A percentile compares a stretch with the other conserved stretches of the same genome.
phyloP scores from a whole-genome alignment of 2,329 filamentous ascomycete genomes.

The Colletotrichum somersetense region DNA sequence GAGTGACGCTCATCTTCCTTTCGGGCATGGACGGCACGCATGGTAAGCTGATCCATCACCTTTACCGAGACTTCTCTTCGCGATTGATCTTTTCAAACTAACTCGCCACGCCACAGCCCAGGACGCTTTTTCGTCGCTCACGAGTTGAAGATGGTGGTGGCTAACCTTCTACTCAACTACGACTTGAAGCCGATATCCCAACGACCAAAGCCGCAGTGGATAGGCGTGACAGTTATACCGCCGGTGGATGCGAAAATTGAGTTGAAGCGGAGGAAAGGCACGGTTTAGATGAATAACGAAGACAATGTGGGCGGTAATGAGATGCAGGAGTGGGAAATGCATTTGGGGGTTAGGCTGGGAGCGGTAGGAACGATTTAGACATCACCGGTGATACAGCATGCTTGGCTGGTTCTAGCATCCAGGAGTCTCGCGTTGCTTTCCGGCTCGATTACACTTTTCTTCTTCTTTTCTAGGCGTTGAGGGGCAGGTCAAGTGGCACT shows the following conservation, averaged over 20 bases:
- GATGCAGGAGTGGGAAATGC: not conserved
- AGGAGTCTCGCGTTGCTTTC: no score
- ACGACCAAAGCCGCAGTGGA: conserved; percentile 57
- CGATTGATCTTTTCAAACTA: not conserved
- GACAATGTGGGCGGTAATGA: not conserved
- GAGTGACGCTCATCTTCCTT: conserved; percentile 62
- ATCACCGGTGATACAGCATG: not conserved
- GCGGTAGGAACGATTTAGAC: not conserved
- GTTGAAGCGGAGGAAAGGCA: conserved; percentile 45
- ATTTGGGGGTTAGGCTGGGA: not conserved
- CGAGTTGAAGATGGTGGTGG: conserved; percentile 67
- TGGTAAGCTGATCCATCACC: conserved; percentile 50
- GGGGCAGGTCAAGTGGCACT: no score
- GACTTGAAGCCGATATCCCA: conserved; percentile 59
- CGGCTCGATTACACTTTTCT: no score
- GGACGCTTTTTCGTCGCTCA: conserved; percentile 69
- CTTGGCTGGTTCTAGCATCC: no score
- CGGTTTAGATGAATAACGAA: not conserved
- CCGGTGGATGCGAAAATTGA: conserved; percentile 50
- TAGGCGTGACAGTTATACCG: conserved; percentile 59
- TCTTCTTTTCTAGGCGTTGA: no score
- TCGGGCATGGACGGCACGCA: conserved; percentile 69
- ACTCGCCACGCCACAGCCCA: conserved; percentile 50
- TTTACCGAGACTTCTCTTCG: not conserved
- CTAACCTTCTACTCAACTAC: conserved; percentile 65